Conservation (phyloP, 371 early-diverging fungal genomes). For the Mortierella sp. region DNA sequence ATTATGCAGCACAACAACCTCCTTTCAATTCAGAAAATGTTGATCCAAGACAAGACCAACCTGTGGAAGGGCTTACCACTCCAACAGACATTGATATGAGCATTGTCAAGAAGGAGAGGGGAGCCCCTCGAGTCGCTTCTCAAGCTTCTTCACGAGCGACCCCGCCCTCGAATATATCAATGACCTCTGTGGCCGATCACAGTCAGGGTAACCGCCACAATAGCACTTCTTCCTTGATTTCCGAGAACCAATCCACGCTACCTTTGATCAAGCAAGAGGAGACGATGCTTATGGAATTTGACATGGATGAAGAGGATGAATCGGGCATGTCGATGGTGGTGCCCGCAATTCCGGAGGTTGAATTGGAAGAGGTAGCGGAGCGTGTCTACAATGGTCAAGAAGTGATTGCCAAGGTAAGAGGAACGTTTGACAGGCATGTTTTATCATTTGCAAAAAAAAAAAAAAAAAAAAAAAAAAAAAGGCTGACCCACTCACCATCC, state of each 20-base stretch:
- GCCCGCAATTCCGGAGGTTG: constrained; percentile 18
- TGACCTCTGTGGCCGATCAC: neutral
- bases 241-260: neutral
- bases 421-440: neutral
- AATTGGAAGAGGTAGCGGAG: constrained; percentile 17
- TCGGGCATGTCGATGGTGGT: constrained; percentile 12
- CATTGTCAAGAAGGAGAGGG: no score
- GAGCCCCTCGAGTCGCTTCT: no score
- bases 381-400: constrained; percentile 15
- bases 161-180: no score
- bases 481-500: neutral
- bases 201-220: neutral
- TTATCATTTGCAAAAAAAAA: neutral
- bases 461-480: no score
- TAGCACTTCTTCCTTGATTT: neutral
- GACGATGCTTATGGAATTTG: constrained; percentile 30
- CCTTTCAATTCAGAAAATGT: neutral
- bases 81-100: no score
- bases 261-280: constrained; percentile 29
- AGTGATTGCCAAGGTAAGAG: constrained; percentile 33
- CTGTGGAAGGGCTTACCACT: no score
- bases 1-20: neutral
- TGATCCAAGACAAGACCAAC: no score
- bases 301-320: constrained; percentile 44
- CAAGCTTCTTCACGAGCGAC: no score